A percentile compares a stretch with the other conserved stretches of the same genome.
phyloP scores from a whole-genome alignment of 306 rosid species.

The Quercus agrifolia region DNA sequence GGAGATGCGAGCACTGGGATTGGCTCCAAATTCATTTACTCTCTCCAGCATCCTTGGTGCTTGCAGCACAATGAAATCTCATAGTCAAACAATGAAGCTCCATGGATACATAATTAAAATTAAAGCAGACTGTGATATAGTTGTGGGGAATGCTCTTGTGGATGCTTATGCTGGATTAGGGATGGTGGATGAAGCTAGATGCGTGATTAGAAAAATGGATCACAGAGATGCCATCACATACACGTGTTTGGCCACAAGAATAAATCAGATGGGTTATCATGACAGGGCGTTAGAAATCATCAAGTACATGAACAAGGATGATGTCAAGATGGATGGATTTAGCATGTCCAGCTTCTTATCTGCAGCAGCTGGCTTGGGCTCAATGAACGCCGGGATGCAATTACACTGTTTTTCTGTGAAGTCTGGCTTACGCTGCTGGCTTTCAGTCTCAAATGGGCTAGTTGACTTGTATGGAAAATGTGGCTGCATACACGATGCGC shows the following conservation, averaged over 20 bases:
- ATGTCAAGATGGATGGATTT: conserved; percentile 51
- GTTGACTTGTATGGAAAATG: conserved; percentile 62
- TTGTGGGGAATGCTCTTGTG: conserved; percentile 68
- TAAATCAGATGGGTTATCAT: conserved; percentile 52
- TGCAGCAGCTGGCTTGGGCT: conserved; percentile 55
- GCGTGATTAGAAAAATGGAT: conserved; percentile 40
- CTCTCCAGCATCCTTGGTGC: conserved; percentile 47
- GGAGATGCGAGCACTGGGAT: conserved; percentile 57
- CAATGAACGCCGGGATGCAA: conserved; percentile 55
- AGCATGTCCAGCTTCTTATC: conserved; percentile 65
- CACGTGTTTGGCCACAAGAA: conserved; percentile 55
- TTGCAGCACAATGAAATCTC: conserved; percentile 39
- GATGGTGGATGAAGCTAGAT: conserved; percentile 47
- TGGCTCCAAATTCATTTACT: conserved; percentile 55
- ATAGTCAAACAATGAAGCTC: conserved; percentile 38
- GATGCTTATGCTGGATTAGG: conserved; percentile 63
- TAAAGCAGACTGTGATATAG: conserved; percentile 34
- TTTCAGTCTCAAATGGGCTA: conserved; percentile 51
- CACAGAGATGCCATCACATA: conserved; percentile 55
- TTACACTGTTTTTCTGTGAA: conserved; percentile 56
- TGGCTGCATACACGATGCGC: conserved; percentile 46
- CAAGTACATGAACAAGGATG: conserved; percentile 40
- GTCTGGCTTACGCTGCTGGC: conserved; percentile 40
- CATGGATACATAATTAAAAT: conserved; percentile 54
- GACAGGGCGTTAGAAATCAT: conserved; percentile 47